Base-by-base conservation (phyloP, 495 filamentous ascomycete genomes). In the Podospora pseudocomata region DNA sequence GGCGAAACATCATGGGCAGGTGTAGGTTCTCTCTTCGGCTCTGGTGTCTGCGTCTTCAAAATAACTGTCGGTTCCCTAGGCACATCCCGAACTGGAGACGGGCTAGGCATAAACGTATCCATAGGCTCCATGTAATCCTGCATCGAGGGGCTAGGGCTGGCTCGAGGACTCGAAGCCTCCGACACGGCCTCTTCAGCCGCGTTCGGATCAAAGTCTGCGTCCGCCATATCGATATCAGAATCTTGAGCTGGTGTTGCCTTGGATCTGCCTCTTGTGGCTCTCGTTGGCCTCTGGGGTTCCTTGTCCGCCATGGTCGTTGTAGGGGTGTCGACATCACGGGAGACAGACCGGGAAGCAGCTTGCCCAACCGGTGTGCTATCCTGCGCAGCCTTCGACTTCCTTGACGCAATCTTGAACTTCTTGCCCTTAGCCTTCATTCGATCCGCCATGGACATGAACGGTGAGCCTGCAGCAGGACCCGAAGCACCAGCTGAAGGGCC, bases 361-460 rank as follows among this genome's bases (percentile, higher is more conserved):
- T 74, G 70, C 53, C 26, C n/a, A 23, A 71, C 69, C 11, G 70
- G 67, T 3, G 77, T 53, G 5, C 63, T 13, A 26, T 32, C 27
- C 57, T 56, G 65, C 16, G 56, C 26, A 49, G 56, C 57, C 16
- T 63, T 56, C 18, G 71, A 72, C 61, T 70, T 78, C 5, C 75
- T 71, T 30, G 70, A 67, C 16, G 72, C 69, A 34, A 82, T 83
- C 73, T 78, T 82, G 66, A 82, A 72, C 58, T 79, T 83, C 68
- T 77, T 82, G 56, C 81, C 81, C 58, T 74, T 77, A 15, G 81
- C 68, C 57, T 74, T 78, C 75, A 81, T 80, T n/a, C 80, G 73
- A 30, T 83, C 82, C 44, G 76, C 76, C 78, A 84, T 78, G 7
- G 82, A 83, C 73, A 83, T 73, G 30, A 77, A 78, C 2, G 68